Evolutionary conservation across 176 grass and related monocot species (phyloP), one percentile per base, ranked within the genome.

Genomic region (Areca catechu): DNA sequence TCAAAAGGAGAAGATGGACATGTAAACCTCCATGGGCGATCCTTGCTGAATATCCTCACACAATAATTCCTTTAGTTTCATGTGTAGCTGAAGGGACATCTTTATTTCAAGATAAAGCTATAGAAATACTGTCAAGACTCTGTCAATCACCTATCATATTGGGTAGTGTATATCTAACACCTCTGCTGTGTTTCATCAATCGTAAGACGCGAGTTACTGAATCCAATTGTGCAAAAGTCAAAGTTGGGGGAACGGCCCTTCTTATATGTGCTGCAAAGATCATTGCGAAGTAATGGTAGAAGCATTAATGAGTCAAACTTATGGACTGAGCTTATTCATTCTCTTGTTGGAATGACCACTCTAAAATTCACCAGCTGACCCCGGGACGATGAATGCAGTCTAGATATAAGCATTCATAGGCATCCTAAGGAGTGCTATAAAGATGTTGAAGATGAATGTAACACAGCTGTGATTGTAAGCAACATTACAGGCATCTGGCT

Each of bases 401-500:
- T 78, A 48, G 94, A 92, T 43, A 93, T 93, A 66, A 89, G 62
- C 62, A 99, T 99, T 74, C 78, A 58, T 47, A 84, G 94, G 72
- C 59, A 75, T 63, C 78, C 76, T 7, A 89, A 76, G 53, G 84
- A 78, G 70, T 62, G 78, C 54, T 66, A 73, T 51, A 77, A 49
- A 5, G 68, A 75, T 65, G 76, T 57, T 57, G 82, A 89, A 77
- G 56, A 60, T 52, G 73, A 81, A 12, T 75, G 69, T 50, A 64
- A 62, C 58, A 99, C 94, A 66, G 70, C 84, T 65, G 73, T 89
- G 24, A 93, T 99, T 12, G 89, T 72, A 10, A 71, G 94, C 52
- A 99, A 93, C 75, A 99, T 93, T 88, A 82, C 93, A 76, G 79
- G 81, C 17, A 65, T 88, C 27, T 99, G 94, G 94, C 67, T 99